A percentile compares a stretch with the other conserved stretches of the same genome.
Conservation (phyloP, 139 green algal species). For the Medakamo hakoo region DNA sequence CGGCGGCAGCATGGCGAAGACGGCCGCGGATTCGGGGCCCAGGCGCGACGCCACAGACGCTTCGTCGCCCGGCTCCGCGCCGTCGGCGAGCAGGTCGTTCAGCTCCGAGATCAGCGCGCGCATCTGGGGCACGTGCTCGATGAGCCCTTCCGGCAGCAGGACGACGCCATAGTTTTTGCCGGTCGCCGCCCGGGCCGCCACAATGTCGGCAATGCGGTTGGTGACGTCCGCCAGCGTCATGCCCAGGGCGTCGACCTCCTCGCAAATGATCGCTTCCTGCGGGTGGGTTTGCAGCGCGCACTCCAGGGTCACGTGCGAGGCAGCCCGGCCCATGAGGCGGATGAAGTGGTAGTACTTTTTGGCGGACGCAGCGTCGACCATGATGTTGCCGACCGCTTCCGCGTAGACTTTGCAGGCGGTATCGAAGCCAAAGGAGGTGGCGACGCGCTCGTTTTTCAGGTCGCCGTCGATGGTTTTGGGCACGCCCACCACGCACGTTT, state of each 20-base stretch:
- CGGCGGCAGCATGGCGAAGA: constrained; percentile 22
- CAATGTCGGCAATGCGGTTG: constrained; percentile 28
- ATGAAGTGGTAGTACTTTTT: constrained; percentile 58
- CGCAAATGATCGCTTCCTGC: constrained; percentile 35
- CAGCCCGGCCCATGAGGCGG: constrained; percentile 39
- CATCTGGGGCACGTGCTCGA: constrained; percentile 32
- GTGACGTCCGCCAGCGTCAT: constrained; percentile 22
- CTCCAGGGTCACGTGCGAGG: constrained; percentile 49
- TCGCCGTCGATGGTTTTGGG: constrained; percentile 62
- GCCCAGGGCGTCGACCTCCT: constrained; percentile 23
- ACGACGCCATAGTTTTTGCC: constrained; percentile 37
- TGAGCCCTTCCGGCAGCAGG: constrained; percentile 42
- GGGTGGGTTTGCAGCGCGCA: constrained; percentile 45
- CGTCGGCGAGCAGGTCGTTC: constrained; percentile 23
- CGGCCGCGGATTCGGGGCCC: constrained; percentile 2
- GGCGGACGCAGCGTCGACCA: constrained; percentile 26
- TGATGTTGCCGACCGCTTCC: constrained; percentile 46
- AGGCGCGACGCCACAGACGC: not conserved
- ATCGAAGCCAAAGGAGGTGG: constrained; percentile 48
- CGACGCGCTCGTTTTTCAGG: constrained; percentile 32
- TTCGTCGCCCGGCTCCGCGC: not conserved
- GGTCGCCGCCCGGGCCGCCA: constrained; percentile 14
- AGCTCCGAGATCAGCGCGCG: constrained; percentile 18
- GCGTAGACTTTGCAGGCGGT: constrained; percentile 52
- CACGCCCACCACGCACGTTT: constrained; percentile 31